Evolutionary conservation across 2,329 filamentous ascomycete species (phyloP).

Genomic region (Atkinsonella texensis): DNA sequence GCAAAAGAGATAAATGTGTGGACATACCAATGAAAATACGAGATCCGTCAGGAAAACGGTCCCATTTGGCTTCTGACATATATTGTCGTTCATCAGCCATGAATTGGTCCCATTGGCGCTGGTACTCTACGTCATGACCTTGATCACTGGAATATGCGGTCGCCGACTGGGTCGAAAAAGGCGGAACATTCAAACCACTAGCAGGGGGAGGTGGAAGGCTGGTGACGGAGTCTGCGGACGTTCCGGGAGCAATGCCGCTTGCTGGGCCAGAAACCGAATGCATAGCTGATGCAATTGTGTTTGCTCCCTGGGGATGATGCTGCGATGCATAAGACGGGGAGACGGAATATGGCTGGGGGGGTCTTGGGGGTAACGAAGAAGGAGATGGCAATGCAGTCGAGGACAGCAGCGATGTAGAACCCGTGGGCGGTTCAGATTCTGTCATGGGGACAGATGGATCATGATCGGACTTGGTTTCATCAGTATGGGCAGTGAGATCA

Average conservation of each 20-base stretch:
- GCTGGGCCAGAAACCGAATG: slow-evolving; percentile 21
- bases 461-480: slow-evolving; percentile 19
- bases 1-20: slow-evolving; percentile 4
- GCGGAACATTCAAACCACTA: slow-evolving; percentile 17
- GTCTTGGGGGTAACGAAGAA: slow-evolving; percentile 35
- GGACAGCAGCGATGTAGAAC: slow-evolving; percentile 18
- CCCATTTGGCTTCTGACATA: slow-evolving; percentile 69
- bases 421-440: slow-evolving; percentile 15
- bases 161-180: slow-evolving; percentile 15
- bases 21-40: slow-evolving; percentile 67
- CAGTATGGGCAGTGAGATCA: slow-evolving; percentile 25
- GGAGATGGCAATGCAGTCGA: slow-evolving; percentile 23
- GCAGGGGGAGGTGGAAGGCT: slow-evolving; percentile 18
- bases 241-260: slow-evolving; percentile 21
- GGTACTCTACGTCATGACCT: slow-evolving; percentile 34
- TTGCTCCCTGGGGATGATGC: slow-evolving; percentile 21
- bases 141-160: slow-evolving; percentile 17
- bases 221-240: slow-evolving; percentile 19
- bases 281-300: slow-evolving; percentile 17
- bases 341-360: slow-evolving; percentile 27
- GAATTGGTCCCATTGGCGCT: slow-evolving; percentile 61
- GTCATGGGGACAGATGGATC: slow-evolving; percentile 15
- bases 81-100: slow-evolving; percentile 61
- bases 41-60: slow-evolving; percentile 65
- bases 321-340: slow-evolving; percentile 26